Evolutionary conservation across 345 rosid species (phyloP).

Genomic region (Eucalyptus decipiens): DNA sequence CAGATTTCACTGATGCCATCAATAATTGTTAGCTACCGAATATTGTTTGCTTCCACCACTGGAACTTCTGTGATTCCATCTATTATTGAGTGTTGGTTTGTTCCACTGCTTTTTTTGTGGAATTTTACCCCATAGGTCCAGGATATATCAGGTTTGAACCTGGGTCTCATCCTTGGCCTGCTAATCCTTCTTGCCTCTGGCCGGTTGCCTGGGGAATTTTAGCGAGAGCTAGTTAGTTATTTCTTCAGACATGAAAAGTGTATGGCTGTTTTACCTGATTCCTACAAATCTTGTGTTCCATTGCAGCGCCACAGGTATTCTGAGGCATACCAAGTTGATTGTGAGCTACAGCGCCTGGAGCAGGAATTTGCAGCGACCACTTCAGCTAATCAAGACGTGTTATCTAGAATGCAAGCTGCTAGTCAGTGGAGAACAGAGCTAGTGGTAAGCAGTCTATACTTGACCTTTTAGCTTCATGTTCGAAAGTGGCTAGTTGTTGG

Average conservation of each 20-base stretch:
- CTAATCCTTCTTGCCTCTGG: background rate
- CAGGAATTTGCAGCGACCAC: slow-evolving; percentile 37
- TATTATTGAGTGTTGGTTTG: background rate
- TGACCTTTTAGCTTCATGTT: background rate
- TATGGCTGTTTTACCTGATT: background rate
- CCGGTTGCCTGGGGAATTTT: background rate
- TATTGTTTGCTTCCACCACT: background rate
- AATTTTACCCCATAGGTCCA: background rate
- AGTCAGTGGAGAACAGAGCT: slow-evolving; percentile 62
- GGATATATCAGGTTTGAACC: background rate
- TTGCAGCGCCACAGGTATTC: slow-evolving; percentile 84
- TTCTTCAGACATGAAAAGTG: background rate
- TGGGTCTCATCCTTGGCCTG: background rate
- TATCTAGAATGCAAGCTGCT: slow-evolving; percentile 50
- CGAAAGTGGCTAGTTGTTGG: background rate
- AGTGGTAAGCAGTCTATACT: slow-evolving; percentile 50
- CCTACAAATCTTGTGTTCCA: background rate
- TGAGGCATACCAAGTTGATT: slow-evolving; percentile 74
- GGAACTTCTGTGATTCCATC: background rate
- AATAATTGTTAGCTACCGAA: background rate
- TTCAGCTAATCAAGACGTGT: slow-evolving; percentile 26
- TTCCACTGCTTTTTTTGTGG: background rate
- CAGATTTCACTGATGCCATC: background rate
- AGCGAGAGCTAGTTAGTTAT: background rate
- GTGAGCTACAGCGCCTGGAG: slow-evolving; percentile 55